phyloP scores from a whole-genome alignment of 2,329 filamentous ascomycete genomes.

The Aspergillus japonicus region DNA sequence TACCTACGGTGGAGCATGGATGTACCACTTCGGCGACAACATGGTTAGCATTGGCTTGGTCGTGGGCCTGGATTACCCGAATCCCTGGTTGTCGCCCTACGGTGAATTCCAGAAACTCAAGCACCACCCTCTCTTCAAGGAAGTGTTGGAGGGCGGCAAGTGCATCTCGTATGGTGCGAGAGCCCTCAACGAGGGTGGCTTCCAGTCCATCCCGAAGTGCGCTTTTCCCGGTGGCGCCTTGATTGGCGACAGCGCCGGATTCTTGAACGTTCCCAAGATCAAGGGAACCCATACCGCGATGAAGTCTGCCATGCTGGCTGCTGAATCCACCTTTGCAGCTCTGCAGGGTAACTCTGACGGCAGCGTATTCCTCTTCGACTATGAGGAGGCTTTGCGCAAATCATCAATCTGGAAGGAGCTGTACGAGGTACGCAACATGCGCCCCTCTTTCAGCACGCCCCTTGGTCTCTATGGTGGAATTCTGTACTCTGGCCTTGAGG shows the following conservation, averaged over 20 bases:
- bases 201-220: slow-evolving; percentile 96
- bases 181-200: slow-evolving; percentile 89
- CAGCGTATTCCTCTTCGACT: slow-evolving; percentile 88
- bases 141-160: slow-evolving; percentile 89
- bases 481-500: slow-evolving; percentile 88
- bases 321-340: slow-evolving; percentile 82
- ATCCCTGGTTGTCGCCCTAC: slow-evolving; percentile 95
- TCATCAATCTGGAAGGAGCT: slow-evolving; percentile 93
- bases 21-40: slow-evolving; percentile 99
- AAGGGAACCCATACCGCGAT: slow-evolving; percentile 98
- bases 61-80: slow-evolving; percentile 89
- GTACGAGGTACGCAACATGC: slow-evolving; percentile 94
- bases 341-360: slow-evolving; percentile 59
- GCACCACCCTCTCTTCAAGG: slow-evolving; percentile 86
- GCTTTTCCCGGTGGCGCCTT: slow-evolving; percentile 93
- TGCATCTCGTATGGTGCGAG: slow-evolving; percentile 95
- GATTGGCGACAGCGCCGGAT: slow-evolving; percentile 93
- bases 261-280: slow-evolving; percentile 96
- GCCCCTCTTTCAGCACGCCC: slow-evolving; percentile 86
- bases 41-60: slow-evolving; percentile 89
- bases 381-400: slow-evolving; percentile 82
- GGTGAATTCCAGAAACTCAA: slow-evolving; percentile 98
- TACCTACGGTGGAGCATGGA: slow-evolving; percentile 96
- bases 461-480: slow-evolving; percentile 88
- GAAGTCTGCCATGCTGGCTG: slow-evolving; percentile 94